Percentiles rank a stretch among this genome's conserved stretches.
Evolutionary conservation across 495 filamentous ascomycete genomes (phyloP).

Genomic region (Poronia punctata): DNA sequence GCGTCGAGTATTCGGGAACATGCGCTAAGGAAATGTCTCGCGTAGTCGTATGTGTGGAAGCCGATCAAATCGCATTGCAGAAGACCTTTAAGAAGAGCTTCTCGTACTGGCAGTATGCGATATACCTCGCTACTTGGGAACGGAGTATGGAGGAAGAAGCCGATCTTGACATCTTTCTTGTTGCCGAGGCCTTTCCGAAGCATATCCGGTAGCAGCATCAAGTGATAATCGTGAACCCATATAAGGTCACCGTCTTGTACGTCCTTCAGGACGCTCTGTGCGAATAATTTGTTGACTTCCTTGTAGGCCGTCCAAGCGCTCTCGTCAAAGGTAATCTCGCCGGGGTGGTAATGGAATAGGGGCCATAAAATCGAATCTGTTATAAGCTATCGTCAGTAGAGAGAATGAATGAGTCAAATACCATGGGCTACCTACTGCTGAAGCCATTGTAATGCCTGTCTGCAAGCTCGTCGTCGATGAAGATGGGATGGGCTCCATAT

Average conservation of each 20-base stretch:
- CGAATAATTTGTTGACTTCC: constrained; percentile 80
- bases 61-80: constrained; percentile 82
- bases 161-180: constrained; percentile 79
- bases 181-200: constrained; percentile 66
- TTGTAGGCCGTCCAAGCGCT: constrained; percentile 79
- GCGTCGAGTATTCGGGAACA: constrained; percentile 76
- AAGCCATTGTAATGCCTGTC: constrained; percentile 84
- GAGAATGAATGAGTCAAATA: no score
- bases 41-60: constrained; percentile 95
- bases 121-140: constrained; percentile 93
- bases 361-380: constrained; percentile 92
- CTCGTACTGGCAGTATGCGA: constrained; percentile 79
- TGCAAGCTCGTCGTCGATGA: constrained; percentile 70
- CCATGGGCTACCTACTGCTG: constrained; percentile 67
- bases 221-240: constrained; percentile 96
- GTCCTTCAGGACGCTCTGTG: constrained; percentile 63
- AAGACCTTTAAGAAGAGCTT: constrained; percentile 71
- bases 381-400: no score
- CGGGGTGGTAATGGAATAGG: constrained; percentile 91
- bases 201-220: constrained; percentile 85
- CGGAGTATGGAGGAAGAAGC: constrained; percentile 91
- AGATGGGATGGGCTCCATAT: constrained; percentile 68
- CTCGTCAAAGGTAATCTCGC: constrained; percentile 87
- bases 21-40: constrained; percentile 78
- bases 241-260: constrained; percentile 75